Base-by-base conservation (phyloP, 2,329 filamentous ascomycete genomes). In the Neocatenulostroma microsporum region DNA sequence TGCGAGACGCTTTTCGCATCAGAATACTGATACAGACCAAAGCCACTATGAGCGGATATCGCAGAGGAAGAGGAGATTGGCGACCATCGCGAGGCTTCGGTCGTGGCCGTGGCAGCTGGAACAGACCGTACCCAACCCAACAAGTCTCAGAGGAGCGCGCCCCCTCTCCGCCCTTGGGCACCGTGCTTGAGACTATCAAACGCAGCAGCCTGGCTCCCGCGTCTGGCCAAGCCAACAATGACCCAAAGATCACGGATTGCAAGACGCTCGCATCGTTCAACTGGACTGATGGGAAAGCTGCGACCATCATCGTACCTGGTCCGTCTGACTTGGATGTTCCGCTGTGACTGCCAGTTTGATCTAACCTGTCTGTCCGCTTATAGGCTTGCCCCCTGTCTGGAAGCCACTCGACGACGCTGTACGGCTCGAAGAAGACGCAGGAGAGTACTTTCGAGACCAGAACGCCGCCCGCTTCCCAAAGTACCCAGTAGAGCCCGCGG, bases 251-350 rank as follows among this genome's bases (percentile, higher is more conserved):
- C 39, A 42, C 28, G 2, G 26, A 39, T 10, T 40, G 39, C 41
- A 39, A 63, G 26, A 66, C 67, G 48, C 47, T 73, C 20, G 62
- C 66, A 14, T 74, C 72, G 0, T 76, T 72, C 57, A 75, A 68
- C 45, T 75, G 70, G 71, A 24, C 70, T 4, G 56, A 58, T 19
- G 40, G 29, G 9, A 47, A 51, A 21, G 36, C 19, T 21, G 58
- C 62, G 5, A 62, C 56, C 1, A 68, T 74, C 10, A 37, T 69
- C 3, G 53, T 68, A 21, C 69, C 69, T 46, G 68, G 68, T 68
- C 39, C 42, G 57, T 39, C n/a, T n/a, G n/a, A n/a, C n/a, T n/a
- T n/a, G n/a, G n/a, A n/a, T n/a, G n/a, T n/a, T n/a, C n/a, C n/a
- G n/a, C n/a, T n/a, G n/a, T n/a, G n/a, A n/a, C n/a, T n/a, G n/a